Evolutionary conservation across 768 basidiomycete genomes (phyloP).

Genomic region (Hericium alpestre): DNA sequence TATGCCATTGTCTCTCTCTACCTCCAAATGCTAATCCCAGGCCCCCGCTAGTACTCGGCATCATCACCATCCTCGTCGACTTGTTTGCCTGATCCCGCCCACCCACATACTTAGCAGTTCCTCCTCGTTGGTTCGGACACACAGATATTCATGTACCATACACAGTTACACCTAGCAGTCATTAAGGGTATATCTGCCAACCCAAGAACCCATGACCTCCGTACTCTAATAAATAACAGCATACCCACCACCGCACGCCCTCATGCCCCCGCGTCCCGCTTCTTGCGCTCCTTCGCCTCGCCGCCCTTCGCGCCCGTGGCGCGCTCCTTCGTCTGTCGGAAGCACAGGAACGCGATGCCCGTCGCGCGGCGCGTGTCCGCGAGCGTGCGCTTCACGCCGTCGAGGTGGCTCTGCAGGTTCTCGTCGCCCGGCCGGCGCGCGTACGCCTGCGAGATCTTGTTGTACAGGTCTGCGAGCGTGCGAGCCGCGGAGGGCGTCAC

Average conservation of each 20-base stretch:
- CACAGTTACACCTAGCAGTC: too few relatives aligned
- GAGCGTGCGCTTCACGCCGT: slow-evolving; percentile 84
- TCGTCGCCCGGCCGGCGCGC: slow-evolving; percentile 75
- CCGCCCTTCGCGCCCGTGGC: slow-evolving; percentile 8
- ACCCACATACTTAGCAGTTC: not conserved
- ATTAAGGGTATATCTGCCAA: too few relatives aligned
- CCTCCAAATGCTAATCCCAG: not conserved
- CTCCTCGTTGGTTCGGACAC: not conserved
- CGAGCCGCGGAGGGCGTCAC: slow-evolving; percentile 72
- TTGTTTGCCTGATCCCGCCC: slow-evolving; percentile 25
- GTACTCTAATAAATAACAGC: too few relatives aligned
- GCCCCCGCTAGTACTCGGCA: slow-evolving; percentile 60
- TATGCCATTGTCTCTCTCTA: slow-evolving; percentile 21
- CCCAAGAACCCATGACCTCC: too few relatives aligned
- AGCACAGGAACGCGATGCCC: slow-evolving; percentile 91
- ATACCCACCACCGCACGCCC: not conserved
- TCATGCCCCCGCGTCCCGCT: slow-evolving; percentile 5
- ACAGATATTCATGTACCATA: too few relatives aligned
- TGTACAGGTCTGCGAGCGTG: slow-evolving; percentile 85
- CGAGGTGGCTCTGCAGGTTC: slow-evolving; percentile 78
- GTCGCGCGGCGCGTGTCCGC: slow-evolving; percentile 84
- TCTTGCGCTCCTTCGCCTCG: slow-evolving; percentile 6
- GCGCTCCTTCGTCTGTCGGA: slow-evolving; percentile 57
- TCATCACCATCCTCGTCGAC: slow-evolving; percentile 85
- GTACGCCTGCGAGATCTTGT: slow-evolving; percentile 90